Evolutionary conservation across 805 yeast species (phyloP).

Genomic region (Wickerhamiella brachini): DNA sequence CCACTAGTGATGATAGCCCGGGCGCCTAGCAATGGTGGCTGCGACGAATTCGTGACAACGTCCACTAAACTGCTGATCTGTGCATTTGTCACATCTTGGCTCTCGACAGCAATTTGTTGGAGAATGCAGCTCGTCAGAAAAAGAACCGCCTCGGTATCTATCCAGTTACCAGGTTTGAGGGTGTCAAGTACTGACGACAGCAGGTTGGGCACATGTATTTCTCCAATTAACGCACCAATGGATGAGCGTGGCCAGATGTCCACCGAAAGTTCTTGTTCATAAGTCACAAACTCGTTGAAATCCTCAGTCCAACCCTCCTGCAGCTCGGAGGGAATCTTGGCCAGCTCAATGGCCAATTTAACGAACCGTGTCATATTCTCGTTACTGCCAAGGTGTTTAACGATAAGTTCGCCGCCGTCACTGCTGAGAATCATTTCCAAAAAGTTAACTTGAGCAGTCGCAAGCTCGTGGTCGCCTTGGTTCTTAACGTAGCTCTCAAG

Average conservation of each 20-base stretch:
- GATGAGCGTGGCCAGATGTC: constrained; percentile 46
- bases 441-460: constrained; percentile 11
- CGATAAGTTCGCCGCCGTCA: constrained; percentile 1
- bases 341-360: constrained; percentile 24
- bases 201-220: constrained; percentile 26
- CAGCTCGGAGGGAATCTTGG: constrained; percentile 31
- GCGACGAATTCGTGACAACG: background rate
- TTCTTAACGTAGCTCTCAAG: background rate
- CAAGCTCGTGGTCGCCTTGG: constrained; percentile 8
- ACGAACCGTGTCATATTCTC: constrained; percentile 7
- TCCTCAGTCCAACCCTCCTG: constrained; percentile 41
- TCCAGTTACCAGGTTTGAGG: constrained; percentile 3
- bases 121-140: constrained; percentile 12
- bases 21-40: constrained; percentile 10
- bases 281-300: constrained; percentile 56
- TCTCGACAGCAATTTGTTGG: constrained; percentile 12
- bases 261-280: constrained; percentile 55
- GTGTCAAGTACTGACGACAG: constrained; percentile 7
- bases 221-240: constrained; percentile 41
- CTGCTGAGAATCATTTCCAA: constrained; percentile 10
- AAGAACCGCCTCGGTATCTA: constrained; percentile 11
- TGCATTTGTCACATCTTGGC: constrained; percentile 3
- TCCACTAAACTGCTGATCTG: background rate
- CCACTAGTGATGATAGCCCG: constrained; percentile 16
- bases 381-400: background rate